Evolutionary conservation across 371 early-diverging fungal species (phyloP).

Genomic region (Thermomucor indicae-seudaticae): DNA sequence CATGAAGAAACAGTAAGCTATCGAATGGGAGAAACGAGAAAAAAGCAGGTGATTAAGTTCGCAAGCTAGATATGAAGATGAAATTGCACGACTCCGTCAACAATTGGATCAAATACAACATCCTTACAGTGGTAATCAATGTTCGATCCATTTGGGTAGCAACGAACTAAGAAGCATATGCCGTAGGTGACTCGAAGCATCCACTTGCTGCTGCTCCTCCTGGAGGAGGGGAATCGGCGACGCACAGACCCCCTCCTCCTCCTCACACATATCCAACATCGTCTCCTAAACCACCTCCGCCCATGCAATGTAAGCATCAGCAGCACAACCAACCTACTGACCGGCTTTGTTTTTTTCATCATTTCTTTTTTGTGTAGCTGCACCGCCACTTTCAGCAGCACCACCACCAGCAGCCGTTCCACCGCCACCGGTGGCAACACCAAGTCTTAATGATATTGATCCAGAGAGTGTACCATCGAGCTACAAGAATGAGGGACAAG

Average conservation of each 20-base stretch:
- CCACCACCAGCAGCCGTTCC: slow-evolving; percentile 7
- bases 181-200: too few species aligned
- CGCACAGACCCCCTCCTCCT: neutral
- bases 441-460: slow-evolving; percentile 77
- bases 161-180: too few species aligned
- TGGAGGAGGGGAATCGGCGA: too few species aligned
- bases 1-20: slow-evolving; percentile 59
- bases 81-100: slow-evolving; percentile 26
- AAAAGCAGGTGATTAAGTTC: neutral
- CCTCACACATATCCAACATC: slow-evolving; percentile 4
- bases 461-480: slow-evolving; percentile 80
- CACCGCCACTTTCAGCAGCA: too few species aligned
- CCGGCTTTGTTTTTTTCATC: too few species aligned
- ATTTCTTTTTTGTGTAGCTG: too few species aligned
- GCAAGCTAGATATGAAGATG: slow-evolving; percentile 26
- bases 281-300: slow-evolving; percentile 5
- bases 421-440: slow-evolving; percentile 20
- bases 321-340: too few species aligned
- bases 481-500: slow-evolving; percentile 80
- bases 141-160: too few species aligned
- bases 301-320: too few species aligned
- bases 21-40: neutral
- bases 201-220: too few species aligned
- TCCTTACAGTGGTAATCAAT: slow-evolving; percentile 2
- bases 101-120: slow-evolving; percentile 25